Conservation (phyloP, 108 stramenopile genomes). For the Skeletonema grethae region DNA sequence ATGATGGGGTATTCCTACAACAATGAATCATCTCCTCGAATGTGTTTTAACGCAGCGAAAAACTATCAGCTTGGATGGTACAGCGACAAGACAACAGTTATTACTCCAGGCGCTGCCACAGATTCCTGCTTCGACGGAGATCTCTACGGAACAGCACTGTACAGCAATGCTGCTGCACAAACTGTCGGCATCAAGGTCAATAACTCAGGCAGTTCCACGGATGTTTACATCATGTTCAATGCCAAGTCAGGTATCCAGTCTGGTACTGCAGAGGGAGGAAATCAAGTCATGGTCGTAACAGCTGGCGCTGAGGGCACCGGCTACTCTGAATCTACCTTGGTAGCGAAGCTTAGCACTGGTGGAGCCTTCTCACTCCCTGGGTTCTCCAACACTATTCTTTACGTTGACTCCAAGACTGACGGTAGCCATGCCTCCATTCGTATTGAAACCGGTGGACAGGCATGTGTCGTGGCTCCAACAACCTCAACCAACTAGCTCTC, state of each 20-base stretch:
- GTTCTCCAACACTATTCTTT: neutral
- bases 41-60: slow-evolving; percentile 69
- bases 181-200: slow-evolving; percentile 26
- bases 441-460: neutral
- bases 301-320: slow-evolving; percentile 25
- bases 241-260: slow-evolving; percentile 45
- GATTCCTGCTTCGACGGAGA: slow-evolving; percentile 33
- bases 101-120: slow-evolving; percentile 11
- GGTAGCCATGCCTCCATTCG: neutral
- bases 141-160: slow-evolving; percentile 23
- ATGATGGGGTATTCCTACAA: slow-evolving; percentile 45
- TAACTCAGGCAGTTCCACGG: slow-evolving; percentile 4
- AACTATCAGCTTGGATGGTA: slow-evolving; percentile 61
- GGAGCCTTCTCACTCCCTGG: neutral
- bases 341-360: slow-evolving; percentile 35
- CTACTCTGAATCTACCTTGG: slow-evolving; percentile 40
- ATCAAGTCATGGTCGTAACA: slow-evolving; percentile 45
- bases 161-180: neutral
- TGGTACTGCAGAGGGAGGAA: slow-evolving; percentile 40
- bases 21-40: slow-evolving; percentile 26
- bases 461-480: no score
- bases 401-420: neutral
- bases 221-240: slow-evolving; percentile 52
- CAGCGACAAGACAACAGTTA: slow-evolving; percentile 1
- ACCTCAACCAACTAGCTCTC: no score